phyloP scores from a whole-genome alignment of 1,284 basidiomycete species.

The Ceratobasidium sp. region DNA sequence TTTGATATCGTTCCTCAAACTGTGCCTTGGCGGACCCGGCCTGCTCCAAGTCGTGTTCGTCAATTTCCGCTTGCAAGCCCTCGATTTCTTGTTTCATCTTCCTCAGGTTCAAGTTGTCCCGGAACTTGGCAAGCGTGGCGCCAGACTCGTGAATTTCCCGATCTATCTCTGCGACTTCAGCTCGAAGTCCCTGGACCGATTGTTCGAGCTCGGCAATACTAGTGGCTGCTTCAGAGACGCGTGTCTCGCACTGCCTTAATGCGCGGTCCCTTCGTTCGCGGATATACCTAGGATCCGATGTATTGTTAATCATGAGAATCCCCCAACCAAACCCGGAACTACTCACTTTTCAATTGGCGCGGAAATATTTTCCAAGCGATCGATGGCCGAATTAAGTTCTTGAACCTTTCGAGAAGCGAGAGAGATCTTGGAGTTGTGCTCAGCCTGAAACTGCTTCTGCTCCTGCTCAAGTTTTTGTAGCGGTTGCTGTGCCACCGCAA shows the following conservation, averaged over 20 bases:
- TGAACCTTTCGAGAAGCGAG: constrained; percentile 64
- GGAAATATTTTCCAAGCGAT: constrained; percentile 67
- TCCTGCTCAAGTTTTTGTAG: constrained; percentile 71
- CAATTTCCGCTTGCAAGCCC: constrained; percentile 74
- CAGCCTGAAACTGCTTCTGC: constrained; percentile 60
- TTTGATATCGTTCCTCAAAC: constrained; percentile 82
- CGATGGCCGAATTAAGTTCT: constrained; percentile 68
- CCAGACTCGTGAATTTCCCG: constrained; percentile 77
- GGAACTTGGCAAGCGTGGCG: constrained; percentile 73
- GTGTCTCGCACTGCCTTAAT: constrained; percentile 66
- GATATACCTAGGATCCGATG: constrained; percentile 74
- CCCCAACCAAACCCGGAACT: not conserved
- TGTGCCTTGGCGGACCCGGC: constrained; percentile 79
- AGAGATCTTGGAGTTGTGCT: constrained; percentile 58
- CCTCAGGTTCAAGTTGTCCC: constrained; percentile 85
- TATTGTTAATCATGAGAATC: too few species aligned
- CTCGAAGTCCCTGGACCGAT: constrained; percentile 62
- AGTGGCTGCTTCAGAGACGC: constrained; percentile 65
- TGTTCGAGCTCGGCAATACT: constrained; percentile 64
- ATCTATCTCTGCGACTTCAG: constrained; percentile 62
- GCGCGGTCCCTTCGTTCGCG: constrained; percentile 69
- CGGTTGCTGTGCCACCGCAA: constrained; percentile 68
- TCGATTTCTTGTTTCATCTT: constrained; percentile 72
- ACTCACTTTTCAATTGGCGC: constrained; percentile 68
- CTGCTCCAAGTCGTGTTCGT: constrained; percentile 77